Evolutionary conservation across 2,329 filamentous ascomycete genomes (phyloP), one percentile per base, ranked within the genome.

Genomic region (Stylonectria norvegica): DNA sequence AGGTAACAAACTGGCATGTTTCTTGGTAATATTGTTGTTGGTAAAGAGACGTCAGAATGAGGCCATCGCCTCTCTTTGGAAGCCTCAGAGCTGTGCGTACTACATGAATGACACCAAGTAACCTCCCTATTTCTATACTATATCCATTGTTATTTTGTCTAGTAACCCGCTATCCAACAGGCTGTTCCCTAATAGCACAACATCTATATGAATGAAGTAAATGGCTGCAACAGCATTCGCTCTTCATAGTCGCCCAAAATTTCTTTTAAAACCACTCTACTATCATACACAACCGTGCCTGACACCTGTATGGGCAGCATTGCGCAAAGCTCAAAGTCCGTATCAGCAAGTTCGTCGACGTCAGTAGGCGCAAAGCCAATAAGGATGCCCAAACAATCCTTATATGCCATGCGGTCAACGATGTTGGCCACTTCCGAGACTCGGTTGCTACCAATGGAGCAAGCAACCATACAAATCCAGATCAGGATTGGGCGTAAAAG

Each of bases 391-490:
- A 63, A 37, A n/a, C 53, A 54, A 10, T 52, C 50, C 10, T 47
- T 43, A 29, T 56, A 63, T 4, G 55, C 43, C n/a, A 33, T 36
- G 1, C 58, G 51, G 27, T 58, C 50, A 42, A 60, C 36, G 4
- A 52, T 36, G 29, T 48, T 49, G 9, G 60, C 57, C 6, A 5
- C 7, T 6, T 14, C 15, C 6, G 15, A 7, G n/a, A 14, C 6
- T 7, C n/a, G 6, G 7, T n/a, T n/a, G n/a, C n/a, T n/a, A n/a
- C n/a, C n/a, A n/a, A 59, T 37, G 1, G 49, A 22, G 38, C 57
- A 52, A n/a, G 56, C 59, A 2, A 63, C 36, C 3, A 63, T 43
- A 30, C 55, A 56, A 3, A 55, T 36, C 56, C 58, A 63, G 7
- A 62, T 38, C 19, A 61, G 30, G 6, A 60, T 42, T 2, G 59